Evolutionary conservation across 352 stramenopile species (phyloP), one percentile per base, ranked within the genome.

Genomic region (Phytophthora hybrid): DNA sequence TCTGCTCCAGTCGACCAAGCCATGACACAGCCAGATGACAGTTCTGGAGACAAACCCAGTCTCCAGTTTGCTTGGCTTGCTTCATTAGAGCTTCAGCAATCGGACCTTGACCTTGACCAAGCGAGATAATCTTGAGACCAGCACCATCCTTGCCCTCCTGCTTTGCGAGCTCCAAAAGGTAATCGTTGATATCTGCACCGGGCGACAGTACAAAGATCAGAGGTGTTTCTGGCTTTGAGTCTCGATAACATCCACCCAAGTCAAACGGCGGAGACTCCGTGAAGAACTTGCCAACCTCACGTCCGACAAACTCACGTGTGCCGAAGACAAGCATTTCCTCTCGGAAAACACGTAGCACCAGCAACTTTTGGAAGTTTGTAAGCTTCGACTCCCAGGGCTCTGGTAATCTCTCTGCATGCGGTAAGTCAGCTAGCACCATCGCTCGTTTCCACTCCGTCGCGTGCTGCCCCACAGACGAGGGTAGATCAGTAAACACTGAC

Each of bases 11-110:
- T 5, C 89, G 84, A 4, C 94, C 82, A 0, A 99, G 81, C 91
- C 89, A 96, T 14, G 90, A 98, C 23, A 97, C 93, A 14, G 94
- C 93, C 52, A 98, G 84, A 62, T 98, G 95, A 68, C 96, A 98
- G 65, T 99, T 99, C 66, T 99, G 94, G 11, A 99, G 76, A 80
- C 96, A 98, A 1, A 99, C 92, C 96, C 96, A 99, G 71, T 98
- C 93, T 26, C 96, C 96, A 0, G 87, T 94, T 64, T 91, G 76
- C 58, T 94, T 93, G 13, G 87, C 95, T 78, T 98, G 85, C 66
- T 91, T 94, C 81, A 98, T 98, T 11, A 97, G 67, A 21, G 88
- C 80, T 71, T 98, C 95, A 2, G 95, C 95, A 53, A 98, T 95
- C 31, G 94, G 89, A 4, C 95, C 95, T 81, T 99, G 96, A 16